These are phyloP conservation scores for Podila minutissima DNA, from an alignment of 192 early-diverging fungal species.

Conservation along the genomic window DNA sequence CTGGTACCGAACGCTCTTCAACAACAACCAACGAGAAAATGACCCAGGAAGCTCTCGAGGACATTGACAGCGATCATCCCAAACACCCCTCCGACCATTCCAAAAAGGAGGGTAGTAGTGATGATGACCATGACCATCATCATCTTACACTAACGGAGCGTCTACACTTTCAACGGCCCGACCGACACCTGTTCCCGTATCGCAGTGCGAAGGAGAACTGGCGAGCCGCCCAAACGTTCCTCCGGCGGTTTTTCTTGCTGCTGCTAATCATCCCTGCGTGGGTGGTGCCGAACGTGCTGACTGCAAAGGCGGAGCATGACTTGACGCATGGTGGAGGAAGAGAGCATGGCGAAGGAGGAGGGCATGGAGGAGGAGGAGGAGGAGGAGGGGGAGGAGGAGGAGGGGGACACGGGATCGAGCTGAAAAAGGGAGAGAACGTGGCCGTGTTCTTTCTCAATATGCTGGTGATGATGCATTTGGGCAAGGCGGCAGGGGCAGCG, in stretches of 20 bases:
- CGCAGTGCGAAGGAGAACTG: conserved; percentile 23
- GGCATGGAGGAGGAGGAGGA: not conserved
- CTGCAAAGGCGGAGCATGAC: conserved; percentile 11
- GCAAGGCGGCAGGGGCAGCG: conserved; percentile 31
- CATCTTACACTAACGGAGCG: conserved; percentile 16
- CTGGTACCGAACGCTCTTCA: too few relatives aligned
- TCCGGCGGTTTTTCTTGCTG: conserved; percentile 39
- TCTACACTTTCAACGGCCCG: conserved; percentile 22
- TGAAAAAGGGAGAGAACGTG: conserved; percentile 23
- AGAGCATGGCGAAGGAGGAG: not conserved
- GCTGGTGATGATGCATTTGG: conserved; percentile 43
- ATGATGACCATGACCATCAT: not conserved
- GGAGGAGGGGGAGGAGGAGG: not conserved
- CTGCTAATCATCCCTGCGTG: conserved; percentile 40
- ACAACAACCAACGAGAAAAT: too few relatives aligned
- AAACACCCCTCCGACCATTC: too few relatives aligned
- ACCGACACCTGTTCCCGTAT: conserved; percentile 40
- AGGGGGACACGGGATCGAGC: conserved; percentile 9
- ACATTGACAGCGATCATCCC: too few relatives aligned
- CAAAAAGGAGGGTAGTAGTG: not conserved
- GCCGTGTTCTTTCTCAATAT: conserved; percentile 33
- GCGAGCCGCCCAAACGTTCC: conserved; percentile 26
- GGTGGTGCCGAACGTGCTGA: conserved; percentile 33
- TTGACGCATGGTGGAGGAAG: not conserved
- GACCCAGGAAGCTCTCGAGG: too few relatives aligned